Evolutionary conservation across 1,284 basidiomycete species (phyloP), one percentile per base, ranked within the genome.

Genomic region (Sanghuangporus weigelae): DNA sequence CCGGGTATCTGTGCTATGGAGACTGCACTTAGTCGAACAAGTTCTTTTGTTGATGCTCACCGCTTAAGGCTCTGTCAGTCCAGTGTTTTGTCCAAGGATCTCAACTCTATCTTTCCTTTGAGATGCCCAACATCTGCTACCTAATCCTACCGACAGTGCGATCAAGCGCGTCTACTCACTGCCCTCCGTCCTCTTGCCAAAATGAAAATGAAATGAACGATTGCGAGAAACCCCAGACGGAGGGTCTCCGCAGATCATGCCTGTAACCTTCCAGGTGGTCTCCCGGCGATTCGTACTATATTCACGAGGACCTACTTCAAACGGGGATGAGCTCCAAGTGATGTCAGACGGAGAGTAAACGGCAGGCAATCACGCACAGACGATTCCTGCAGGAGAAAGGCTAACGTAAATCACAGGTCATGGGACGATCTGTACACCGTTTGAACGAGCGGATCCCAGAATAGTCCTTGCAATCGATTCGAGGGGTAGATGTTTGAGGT

Each of bases 391-490:
- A 23, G 11, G 11, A n/a, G 36, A 26, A 40, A 59, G 14, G 21
- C n/a, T 21, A 14, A 36, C 46, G 6, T 14, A 12, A 31, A 10
- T 16, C n/a, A 60, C 42, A 23, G 23, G 31, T 85, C 79, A 96
- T 71, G 92, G 89, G 64, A 97, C 89, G 62, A 97, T 92, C 72
- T 90, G 85, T 57, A 98, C 80, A 44, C 96, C 96, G 71, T 96
- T 77, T 66, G 87, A 92, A 77, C 80, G 87, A 63, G 94, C 94
- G 68, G 89, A 92, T 62, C 92, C 95, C 68, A 96, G 78, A 66
- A 98, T 81, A 72, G 90, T 92, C 73, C 87, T 88, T n/a, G 93
- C 90, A 54, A 98, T 89, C 68, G 86, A 85, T 80, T 96, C 92
- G 69, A 95, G 81, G 65, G 85, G 84, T 66, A 96, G 81, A 71